Conservation (phyloP, 1,139 yeast genomes). For the Blastobotrys aristatus region DNA sequence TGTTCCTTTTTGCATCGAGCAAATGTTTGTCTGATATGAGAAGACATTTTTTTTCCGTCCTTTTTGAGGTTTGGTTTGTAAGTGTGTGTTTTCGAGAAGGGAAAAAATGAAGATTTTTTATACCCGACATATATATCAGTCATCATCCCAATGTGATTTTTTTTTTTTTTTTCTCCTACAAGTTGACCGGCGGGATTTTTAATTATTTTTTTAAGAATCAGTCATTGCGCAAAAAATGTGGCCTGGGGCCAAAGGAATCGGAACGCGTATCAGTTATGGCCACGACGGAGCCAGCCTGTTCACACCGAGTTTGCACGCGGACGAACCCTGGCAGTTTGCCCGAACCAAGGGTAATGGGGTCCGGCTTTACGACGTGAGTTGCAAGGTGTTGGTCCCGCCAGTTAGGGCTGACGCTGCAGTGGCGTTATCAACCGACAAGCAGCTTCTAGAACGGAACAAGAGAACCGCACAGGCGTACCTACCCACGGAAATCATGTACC, state of each 20-base stretch:
- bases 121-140: no score
- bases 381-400: conserved; percentile 15
- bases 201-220: no score
- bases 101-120: not conserved
- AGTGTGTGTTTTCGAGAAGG: not conserved
- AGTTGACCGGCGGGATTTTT: no score
- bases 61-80: not conserved
- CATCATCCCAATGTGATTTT: no score
- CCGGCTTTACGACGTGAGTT: conserved; percentile 16
- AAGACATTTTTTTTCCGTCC: conserved; percentile 7
- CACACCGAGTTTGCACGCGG: conserved; percentile 17
- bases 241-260: conserved; percentile 19
- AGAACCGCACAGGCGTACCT: not conserved
- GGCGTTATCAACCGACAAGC: not conserved
- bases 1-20: conserved; percentile 15
- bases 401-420: not conserved
- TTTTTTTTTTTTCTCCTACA: no score
- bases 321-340: conserved; percentile 24
- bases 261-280: conserved; percentile 22
- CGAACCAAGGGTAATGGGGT: conserved; percentile 22
- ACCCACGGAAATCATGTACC: conserved; percentile 4
- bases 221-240: conserved; percentile 13
- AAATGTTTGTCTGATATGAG: conserved; percentile 15
- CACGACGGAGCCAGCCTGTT: conserved; percentile 24
- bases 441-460: not conserved